These are phyloP conservation scores for Calonectria ilicicola DNA, from an alignment of 2,329 filamentous ascomycete genomes.

Conservation along the genomic window DNA sequence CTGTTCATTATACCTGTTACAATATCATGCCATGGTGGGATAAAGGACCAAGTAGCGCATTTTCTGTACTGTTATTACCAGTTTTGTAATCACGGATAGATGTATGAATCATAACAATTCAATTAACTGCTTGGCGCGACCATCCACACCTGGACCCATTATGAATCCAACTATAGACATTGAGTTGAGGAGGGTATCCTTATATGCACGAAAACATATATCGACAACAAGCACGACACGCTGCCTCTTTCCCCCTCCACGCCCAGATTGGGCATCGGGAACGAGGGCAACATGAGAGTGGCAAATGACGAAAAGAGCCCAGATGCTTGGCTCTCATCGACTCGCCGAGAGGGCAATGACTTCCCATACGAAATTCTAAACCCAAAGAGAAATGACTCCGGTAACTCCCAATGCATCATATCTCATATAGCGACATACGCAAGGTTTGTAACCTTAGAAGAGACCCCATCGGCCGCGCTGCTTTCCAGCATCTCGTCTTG, in stretches of 20 bases:
- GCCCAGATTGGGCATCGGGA: neutral
- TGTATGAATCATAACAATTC: conserved; percentile 10
- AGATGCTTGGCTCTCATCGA: conserved; percentile 11
- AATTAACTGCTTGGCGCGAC: conserved; percentile 11
- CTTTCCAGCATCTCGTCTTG: conserved; percentile 49
- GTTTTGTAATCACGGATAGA: neutral
- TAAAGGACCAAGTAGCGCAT: neutral
- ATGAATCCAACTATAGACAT: conserved; percentile 7
- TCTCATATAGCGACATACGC: conserved; percentile 33
- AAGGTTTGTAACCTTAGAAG: conserved; percentile 50
- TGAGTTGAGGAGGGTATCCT: conserved; percentile 48
- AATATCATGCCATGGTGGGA: neutral
- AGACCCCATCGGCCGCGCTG: conserved; percentile 62
- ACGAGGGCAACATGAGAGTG: neutral
- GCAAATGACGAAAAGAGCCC: conserved; percentile 8
- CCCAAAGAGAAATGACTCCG: conserved; percentile 42
- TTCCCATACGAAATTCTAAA: conserved; percentile 36
- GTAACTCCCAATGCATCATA: conserved; percentile 45
- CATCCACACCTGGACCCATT: neutral
- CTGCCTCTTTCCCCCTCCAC: conserved; percentile 5
- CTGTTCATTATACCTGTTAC: neutral
- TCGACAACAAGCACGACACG: conserved; percentile 29
- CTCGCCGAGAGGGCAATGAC: conserved; percentile 5
- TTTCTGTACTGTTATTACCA: neutral
- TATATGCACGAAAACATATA: conserved; percentile 35